Conservation (phyloP, 345 rosid species). For the Trapa incisa region DNA sequence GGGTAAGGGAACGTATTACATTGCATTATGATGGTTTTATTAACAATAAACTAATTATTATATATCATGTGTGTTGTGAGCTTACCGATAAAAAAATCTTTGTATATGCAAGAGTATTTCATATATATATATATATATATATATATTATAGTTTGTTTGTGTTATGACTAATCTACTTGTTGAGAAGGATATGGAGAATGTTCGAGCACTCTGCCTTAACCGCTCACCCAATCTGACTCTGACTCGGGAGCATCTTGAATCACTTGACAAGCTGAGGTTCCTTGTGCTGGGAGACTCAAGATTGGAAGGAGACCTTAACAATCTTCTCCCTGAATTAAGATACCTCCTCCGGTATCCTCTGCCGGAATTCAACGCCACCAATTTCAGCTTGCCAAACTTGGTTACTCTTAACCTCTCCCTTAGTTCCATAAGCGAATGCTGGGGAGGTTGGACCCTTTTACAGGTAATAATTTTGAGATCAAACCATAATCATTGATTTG, state of each 20-base stretch:
- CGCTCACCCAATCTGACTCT: neutral
- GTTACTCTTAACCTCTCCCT: constrained; percentile 4
- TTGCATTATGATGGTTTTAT: too few relatives aligned
- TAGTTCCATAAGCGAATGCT: neutral
- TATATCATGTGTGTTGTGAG: neutral
- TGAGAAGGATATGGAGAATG: neutral
- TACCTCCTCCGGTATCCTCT: constrained; percentile 3
- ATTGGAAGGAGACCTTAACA: neutral
- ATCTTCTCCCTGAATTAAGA: neutral
- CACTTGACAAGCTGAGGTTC: neutral
- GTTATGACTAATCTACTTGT: neutral
- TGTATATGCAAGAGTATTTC: neutral
- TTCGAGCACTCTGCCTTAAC: neutral
- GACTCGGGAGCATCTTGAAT: neutral
- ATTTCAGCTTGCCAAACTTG: neutral
- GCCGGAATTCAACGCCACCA: neutral
- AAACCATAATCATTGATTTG: neutral
- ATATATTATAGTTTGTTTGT: neutral
- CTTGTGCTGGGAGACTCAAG: neutral
- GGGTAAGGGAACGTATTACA: neutral
- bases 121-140: neutral
- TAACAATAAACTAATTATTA: too few relatives aligned
- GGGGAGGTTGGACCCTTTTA: constrained; percentile 8
- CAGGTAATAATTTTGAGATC: neutral
- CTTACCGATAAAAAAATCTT: neutral